Conservation (phyloP, 2,329 filamentous ascomycete species). For the Apiospora rasikravindrae region DNA sequence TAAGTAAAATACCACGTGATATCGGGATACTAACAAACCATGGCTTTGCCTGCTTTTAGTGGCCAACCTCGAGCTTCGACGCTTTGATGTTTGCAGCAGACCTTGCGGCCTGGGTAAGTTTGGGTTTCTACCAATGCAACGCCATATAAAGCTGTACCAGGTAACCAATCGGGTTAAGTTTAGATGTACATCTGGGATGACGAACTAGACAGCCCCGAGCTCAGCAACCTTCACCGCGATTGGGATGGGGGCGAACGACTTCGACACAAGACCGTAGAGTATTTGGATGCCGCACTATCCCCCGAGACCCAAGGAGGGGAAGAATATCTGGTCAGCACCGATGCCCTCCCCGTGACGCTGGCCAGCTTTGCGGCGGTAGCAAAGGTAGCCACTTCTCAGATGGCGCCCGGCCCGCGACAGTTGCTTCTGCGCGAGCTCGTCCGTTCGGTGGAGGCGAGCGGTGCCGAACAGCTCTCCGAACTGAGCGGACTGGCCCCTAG, state of each 20-base stretch:
- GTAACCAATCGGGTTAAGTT: background rate
- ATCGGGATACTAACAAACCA: too few relatives aligned
- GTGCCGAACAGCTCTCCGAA: conserved; percentile 25
- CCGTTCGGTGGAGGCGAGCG: conserved; percentile 22
- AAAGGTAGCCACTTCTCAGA: conserved; percentile 19
- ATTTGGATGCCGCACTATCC: conserved; percentile 23
- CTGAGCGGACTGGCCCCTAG: conserved; percentile 26
- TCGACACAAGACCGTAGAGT: conserved; percentile 18
- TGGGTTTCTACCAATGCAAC: too few relatives aligned
- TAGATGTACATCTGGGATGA: conserved; percentile 28
- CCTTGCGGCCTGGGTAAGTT: conserved; percentile 23
- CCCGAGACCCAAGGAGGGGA: conserved; percentile 4
- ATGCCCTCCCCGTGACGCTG: conserved; percentile 18
- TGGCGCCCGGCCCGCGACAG: conserved; percentile 22
- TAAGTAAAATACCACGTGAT: background rate
- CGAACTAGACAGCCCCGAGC: conserved; percentile 26
- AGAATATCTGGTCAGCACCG: background rate
- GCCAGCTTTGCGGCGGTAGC: conserved; percentile 25
- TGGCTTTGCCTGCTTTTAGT: background rate
- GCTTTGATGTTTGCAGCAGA: conserved; percentile 21
- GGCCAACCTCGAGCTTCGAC: conserved; percentile 24
- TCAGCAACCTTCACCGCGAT: conserved; percentile 18
- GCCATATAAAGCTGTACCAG: too few relatives aligned
- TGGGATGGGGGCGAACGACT: conserved; percentile 24
- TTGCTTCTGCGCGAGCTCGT: conserved; percentile 22